Base-by-base conservation (phyloP, 2,329 filamentous ascomycete species). In the Geoglossum cookeanum region DNA sequence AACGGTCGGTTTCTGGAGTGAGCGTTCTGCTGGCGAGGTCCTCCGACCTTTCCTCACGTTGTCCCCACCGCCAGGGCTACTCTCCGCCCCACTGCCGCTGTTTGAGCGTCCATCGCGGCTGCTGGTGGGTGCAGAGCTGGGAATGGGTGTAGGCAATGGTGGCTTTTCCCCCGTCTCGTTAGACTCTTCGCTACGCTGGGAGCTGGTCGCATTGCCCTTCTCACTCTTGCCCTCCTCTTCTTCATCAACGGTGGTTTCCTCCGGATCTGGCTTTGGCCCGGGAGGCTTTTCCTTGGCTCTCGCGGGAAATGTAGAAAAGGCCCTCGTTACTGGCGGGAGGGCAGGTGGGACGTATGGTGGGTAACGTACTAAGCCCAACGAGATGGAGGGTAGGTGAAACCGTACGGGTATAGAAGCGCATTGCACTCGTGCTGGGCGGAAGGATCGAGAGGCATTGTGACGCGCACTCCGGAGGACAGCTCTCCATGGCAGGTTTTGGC, bases 1-100 rank as follows among this genome's bases (percentile, higher is more conserved):
- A 13, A 97, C 85, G 2, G 84, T 80, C 1, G 89, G 86, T 71
- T 97, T 97, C 64, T 88, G 81, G 44, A 97, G 75, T 29, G 85
- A 83, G 65, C 81, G 82, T 59, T 92, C 87, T 22, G 22, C 22
- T n/a, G 73, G 68, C 54, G 81, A 77, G 37, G 68, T 65, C 67
- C 85, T 90, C 62, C 81, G 78, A 57, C 87, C 83, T 65, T 81
- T 85, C 70, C 80, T 84, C 55, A 84, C 80, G 29, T 83, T 78
- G 63, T 83, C 81, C 44, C 78, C 75, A 57, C 64, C 62, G 42
- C 64, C 63, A 52, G 58, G 44, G 37, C 58, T 13, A 61, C 44
- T 6, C 60, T 65, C 44, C 68, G 65, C 49, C 72, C 68, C 6
- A 68, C 66, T 37, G 39, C 42, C 9, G 61, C 62, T 2, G 74